phyloP scores from a whole-genome alignment of 2,329 filamentous ascomycete genomes.

The Cladophialophora psammophila region DNA sequence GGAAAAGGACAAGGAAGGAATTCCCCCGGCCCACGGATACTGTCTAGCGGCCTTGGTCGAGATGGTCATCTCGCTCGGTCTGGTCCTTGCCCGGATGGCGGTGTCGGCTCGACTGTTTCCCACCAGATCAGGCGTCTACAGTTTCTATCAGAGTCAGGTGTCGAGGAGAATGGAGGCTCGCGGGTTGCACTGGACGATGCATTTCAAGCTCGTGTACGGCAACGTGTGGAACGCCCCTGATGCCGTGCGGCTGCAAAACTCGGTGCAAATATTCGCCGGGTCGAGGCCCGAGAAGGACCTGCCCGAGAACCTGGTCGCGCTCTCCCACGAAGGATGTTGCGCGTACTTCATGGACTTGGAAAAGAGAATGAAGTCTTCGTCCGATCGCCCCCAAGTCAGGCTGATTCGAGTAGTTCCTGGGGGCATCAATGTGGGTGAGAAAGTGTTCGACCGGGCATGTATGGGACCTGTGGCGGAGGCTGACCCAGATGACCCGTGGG shows the following conservation, averaged over 20 bases:
- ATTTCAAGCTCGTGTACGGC: constrained; percentile 38
- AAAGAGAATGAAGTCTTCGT: constrained; percentile 19
- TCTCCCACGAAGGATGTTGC: constrained; percentile 39
- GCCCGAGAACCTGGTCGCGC: constrained; percentile 36
- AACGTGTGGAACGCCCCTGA: constrained; percentile 40
- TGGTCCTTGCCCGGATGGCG: constrained; percentile 37
- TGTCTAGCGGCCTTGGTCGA: constrained; percentile 38
- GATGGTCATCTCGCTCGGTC: constrained; percentile 38
- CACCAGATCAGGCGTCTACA: constrained; percentile 35
- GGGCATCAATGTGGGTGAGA: constrained; percentile 33
- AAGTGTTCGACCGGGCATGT: constrained; percentile 33
- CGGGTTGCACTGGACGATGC: constrained; percentile 29
- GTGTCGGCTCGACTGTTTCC: constrained; percentile 35
- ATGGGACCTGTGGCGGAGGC: constrained; percentile 24
- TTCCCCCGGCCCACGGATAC: constrained; percentile 35
- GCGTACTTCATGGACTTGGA: constrained; percentile 37
- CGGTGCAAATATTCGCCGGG: constrained; percentile 37
- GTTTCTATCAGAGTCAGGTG: constrained; percentile 37
- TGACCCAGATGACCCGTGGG: constrained; percentile 34
- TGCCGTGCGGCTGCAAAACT: constrained; percentile 35
- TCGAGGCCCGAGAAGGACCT: constrained; percentile 34
- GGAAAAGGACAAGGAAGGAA: constrained; percentile 28
- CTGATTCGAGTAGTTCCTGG: constrained; percentile 34
- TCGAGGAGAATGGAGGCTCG: constrained; percentile 36
- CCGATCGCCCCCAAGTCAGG: constrained; percentile 28